Evolutionary conservation across 176 grass and related monocot genomes (phyloP), one percentile per base, ranked within the genome.

Genomic region (Aegilops bicornis): DNA sequence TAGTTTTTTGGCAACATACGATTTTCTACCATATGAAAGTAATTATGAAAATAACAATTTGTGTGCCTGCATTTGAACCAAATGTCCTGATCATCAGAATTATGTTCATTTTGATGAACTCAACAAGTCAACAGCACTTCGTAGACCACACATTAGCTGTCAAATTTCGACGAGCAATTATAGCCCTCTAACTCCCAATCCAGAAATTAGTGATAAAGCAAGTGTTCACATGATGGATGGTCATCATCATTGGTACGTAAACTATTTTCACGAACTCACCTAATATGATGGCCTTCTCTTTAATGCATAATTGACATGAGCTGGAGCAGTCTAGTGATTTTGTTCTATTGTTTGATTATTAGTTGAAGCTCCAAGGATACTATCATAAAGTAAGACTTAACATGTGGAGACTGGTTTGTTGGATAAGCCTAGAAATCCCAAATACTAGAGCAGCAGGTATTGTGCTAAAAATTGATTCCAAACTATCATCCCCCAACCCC

Each of bases 291-390:
- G 3, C 23, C 24, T 1, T 69, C 45, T 61, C 61, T 69, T 86
- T 42, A 50, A 3, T 82, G 52, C 50, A 56, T 83, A 78, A 82
- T 71, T 83, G 62, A 48, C 59, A n/a, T 79, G 59, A n/a, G 75
- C 77, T 84, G 45, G 25, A 79, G 45, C 66, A 79, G 81, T 43
- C 40, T 65, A 83, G 31, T 64, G 69, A 72, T 52, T 73, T 79
- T 58, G 13, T 85, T 85, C n/a, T 83, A 8, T 91, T 91, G 40
- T 69, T 13, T 85, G 69, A 61, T 56, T 70, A 54, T 71, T 33
- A 85, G 69, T 87, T 47, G 61, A 81, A 62, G 47, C 83, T 60
- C 72, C 22, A 81, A 71, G 36, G 64, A 64, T 91, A 66, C 42
- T 61, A 76, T 31, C 62, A 63, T 67, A 29, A 29, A 67, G 29